Conservation (phyloP, 805 yeast genomes). For the Huiozyma sinensis region DNA sequence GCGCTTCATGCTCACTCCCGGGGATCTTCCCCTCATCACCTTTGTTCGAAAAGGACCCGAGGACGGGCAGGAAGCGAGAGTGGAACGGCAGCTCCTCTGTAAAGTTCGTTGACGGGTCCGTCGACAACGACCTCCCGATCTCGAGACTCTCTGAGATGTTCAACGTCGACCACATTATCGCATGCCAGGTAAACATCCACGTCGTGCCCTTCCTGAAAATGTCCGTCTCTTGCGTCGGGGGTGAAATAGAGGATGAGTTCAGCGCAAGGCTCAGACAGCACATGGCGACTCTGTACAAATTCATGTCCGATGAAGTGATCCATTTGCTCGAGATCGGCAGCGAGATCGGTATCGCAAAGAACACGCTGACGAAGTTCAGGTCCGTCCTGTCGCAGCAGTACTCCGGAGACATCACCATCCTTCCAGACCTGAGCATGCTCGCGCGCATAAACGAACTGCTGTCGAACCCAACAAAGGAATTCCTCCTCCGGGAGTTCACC, state of each 20-base stretch:
- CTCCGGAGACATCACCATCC: slow-evolving; percentile 84
- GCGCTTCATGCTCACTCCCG: slow-evolving; percentile 89
- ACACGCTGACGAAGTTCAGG: slow-evolving; percentile 56
- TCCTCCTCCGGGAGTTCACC: slow-evolving; percentile 46
- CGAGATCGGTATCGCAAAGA: slow-evolving; percentile 74
- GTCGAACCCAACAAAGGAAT: slow-evolving; percentile 71
- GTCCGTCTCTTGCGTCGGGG: slow-evolving; percentile 59
- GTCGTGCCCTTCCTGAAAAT: slow-evolving; percentile 73
- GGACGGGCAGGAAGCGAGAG: slow-evolving; percentile 59
- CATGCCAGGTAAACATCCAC: slow-evolving; percentile 94
- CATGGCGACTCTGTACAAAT: slow-evolving; percentile 43
- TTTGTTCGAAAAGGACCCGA: slow-evolving; percentile 68
- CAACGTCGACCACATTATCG: slow-evolving; percentile 91
- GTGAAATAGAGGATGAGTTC: slow-evolving; percentile 50
- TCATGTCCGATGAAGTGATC: slow-evolving; percentile 56
- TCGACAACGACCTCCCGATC: slow-evolving; percentile 84
- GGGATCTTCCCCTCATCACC: slow-evolving; percentile 77
- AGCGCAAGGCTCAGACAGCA: slow-evolving; percentile 43
- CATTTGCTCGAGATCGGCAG: slow-evolving; percentile 64
- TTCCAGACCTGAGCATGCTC: slow-evolving; percentile 53
- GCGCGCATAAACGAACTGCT: slow-evolving; percentile 53
- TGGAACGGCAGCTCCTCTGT: slow-evolving; percentile 66
- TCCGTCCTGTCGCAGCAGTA: slow-evolving; percentile 76
- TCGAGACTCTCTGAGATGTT: slow-evolving; percentile 87
- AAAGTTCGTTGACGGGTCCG: slow-evolving; percentile 89